A percentile compares a stretch with the other conserved stretches of the same genome.
These are phyloP conservation scores for Arthroderma sp. DNA, from an alignment of 2,329 filamentous ascomycete genomes.

Conservation along the genomic window DNA sequence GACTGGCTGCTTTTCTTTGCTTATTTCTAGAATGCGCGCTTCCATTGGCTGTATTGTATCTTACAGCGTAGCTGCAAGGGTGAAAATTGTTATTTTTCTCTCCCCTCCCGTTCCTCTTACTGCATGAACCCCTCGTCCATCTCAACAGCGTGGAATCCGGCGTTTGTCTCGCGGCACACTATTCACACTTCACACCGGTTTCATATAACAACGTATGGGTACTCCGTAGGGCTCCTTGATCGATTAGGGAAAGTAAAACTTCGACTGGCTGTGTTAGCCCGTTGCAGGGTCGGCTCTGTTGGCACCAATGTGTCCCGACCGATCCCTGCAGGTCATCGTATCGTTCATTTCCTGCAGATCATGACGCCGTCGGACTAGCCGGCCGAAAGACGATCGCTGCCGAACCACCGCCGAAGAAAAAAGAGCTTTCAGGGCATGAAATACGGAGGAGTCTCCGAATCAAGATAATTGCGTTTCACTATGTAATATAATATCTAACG, in stretches of 20 bases:
- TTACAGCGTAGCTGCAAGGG: neutral
- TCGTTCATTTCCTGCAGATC: neutral
- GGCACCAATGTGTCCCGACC: neutral
- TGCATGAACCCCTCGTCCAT: too few relatives aligned
- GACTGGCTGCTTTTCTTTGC: neutral
- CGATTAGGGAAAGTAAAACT: too few relatives aligned
- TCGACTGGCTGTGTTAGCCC: neutral
- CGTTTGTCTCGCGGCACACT: too few relatives aligned
- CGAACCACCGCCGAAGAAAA: neutral
- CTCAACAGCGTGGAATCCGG: too few relatives aligned
- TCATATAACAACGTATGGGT: too few relatives aligned
- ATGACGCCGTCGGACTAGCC: neutral
- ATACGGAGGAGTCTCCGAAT: neutral
- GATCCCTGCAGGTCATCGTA: neutral
- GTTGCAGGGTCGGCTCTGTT: neutral
- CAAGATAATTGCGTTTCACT: neutral
- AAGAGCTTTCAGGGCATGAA: neutral
- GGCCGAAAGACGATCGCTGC: conserved; percentile 4
- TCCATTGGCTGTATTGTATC: neutral
- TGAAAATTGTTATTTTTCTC: neutral
- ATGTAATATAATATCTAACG: neutral
- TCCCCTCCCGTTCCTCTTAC: neutral
- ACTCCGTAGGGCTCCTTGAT: too few relatives aligned
- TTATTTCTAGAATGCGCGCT: neutral
- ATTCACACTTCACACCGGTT: too few relatives aligned